These are phyloP conservation scores for Yarrowia galli DNA, from an alignment of 1,139 yeast genomes.

Conservation along the genomic window DNA sequence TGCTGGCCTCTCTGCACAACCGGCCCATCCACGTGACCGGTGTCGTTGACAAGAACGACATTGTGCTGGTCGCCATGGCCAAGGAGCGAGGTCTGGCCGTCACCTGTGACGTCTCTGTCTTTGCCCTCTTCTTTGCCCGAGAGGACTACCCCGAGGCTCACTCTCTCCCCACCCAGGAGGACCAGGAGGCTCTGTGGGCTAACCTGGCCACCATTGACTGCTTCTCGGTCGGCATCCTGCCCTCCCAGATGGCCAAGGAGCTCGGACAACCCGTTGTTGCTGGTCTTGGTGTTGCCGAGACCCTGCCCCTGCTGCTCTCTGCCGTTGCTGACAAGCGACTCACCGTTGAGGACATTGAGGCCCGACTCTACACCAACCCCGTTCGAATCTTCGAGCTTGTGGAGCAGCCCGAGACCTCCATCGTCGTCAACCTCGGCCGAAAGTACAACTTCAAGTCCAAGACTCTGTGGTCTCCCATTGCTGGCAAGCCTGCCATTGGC, in stretches of 20 bases:
- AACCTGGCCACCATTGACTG: slow-evolving; percentile 77
- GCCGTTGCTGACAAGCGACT: slow-evolving; percentile 80
- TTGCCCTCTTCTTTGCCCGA: slow-evolving; percentile 77
- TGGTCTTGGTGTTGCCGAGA: slow-evolving; percentile 81
- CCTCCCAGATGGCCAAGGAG: slow-evolving; percentile 73
- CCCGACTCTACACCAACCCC: slow-evolving; percentile 83
- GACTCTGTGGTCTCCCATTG: slow-evolving; percentile 61
- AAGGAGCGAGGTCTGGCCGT: slow-evolving; percentile 82
- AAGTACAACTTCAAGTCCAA: slow-evolving; percentile 55
- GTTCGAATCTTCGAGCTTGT: slow-evolving; percentile 82
- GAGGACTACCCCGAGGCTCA: slow-evolving; percentile 72
- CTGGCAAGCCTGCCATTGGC: slow-evolving; percentile 65
- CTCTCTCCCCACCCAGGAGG: slow-evolving; percentile 80
- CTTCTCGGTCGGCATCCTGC: slow-evolving; percentile 84
- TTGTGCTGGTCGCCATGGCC: slow-evolving; percentile 83
- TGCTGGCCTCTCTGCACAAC: slow-evolving; percentile 87
- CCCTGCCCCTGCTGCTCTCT: slow-evolving; percentile 79
- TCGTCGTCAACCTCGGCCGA: slow-evolving; percentile 87
- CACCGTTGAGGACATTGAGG: slow-evolving; percentile 73
- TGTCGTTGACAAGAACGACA: slow-evolving; percentile 80
- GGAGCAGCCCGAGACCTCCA: slow-evolving; percentile 72
- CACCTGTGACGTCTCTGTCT: slow-evolving; percentile 89
- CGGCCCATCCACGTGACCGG: slow-evolving; percentile 90
- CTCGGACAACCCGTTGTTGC: slow-evolving; percentile 66
- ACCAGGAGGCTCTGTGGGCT: slow-evolving; percentile 84